A percentile compares a stretch with the other conserved stretches of the same genome.
These are phyloP conservation scores for Brettanomyces naardenensis DNA, from an alignment of 805 yeast genomes.

Conservation along the genomic window DNA sequence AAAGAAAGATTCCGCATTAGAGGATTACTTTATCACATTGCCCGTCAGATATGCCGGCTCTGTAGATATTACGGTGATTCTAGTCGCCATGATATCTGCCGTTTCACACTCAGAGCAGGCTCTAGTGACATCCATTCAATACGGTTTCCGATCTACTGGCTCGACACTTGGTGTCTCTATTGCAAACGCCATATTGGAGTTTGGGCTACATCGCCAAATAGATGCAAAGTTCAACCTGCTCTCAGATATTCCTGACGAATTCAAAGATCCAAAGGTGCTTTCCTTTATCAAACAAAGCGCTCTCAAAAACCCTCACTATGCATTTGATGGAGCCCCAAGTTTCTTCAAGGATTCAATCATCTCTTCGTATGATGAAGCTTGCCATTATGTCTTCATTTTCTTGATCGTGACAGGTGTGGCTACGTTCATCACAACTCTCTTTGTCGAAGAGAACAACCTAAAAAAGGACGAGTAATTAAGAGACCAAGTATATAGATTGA, in stretches of 20 bases:
- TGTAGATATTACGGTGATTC: conserved; percentile 57
- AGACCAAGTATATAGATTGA: too few species aligned
- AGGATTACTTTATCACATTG: conserved; percentile 37
- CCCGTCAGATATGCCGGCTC: conserved; percentile 64
- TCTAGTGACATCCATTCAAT: conserved; percentile 81
- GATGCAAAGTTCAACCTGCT: conserved; percentile 10
- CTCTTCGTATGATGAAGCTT: conserved; percentile 41
- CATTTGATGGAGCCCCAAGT: conserved; percentile 19
- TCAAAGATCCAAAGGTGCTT: conserved; percentile 7
- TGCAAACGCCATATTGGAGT: conserved; percentile 40
- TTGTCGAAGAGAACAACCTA: too few species aligned
- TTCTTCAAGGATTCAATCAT: conserved; percentile 34
- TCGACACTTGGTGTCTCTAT: conserved; percentile 47
- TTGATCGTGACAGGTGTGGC: conserved; percentile 16
- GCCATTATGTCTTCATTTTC: conserved; percentile 46
- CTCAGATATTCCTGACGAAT: conserved; percentile 13
- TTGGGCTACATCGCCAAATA: conserved; percentile 10
- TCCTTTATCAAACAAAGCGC: conserved; percentile 12
- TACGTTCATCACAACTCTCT: too few species aligned
- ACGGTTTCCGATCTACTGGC: conserved; percentile 54
- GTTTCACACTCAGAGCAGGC: conserved; percentile 69
- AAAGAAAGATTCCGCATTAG: conserved; percentile 14
- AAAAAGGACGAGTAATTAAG: neutral
- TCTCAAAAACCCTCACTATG: conserved; percentile 18
- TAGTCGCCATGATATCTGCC: conserved; percentile 69